Conservation (phyloP, 306 rosid genomes). For the Rubus parviflorus region DNA sequence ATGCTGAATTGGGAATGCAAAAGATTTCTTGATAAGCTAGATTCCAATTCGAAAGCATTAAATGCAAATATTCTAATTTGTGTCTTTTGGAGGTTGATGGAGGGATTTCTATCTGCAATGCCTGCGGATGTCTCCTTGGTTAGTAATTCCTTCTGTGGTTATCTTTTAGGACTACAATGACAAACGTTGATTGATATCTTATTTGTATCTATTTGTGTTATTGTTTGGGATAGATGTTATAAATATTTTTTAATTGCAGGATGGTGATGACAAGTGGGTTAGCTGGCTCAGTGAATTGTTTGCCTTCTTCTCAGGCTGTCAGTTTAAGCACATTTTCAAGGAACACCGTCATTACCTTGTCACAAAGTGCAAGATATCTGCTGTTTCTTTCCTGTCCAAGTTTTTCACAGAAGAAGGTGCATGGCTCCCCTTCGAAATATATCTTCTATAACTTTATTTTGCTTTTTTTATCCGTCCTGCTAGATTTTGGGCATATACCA, state of each 20-base stretch:
- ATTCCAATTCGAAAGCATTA: constrained; percentile 42
- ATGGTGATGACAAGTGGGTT: constrained; percentile 57
- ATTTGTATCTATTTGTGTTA: constrained; percentile 6
- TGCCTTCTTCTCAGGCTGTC: constrained; percentile 64
- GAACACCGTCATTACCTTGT: constrained; percentile 69
- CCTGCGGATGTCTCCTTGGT: constrained; percentile 58
- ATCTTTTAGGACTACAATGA: constrained; percentile 12
- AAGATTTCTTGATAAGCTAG: constrained; percentile 51
- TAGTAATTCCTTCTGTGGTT: constrained; percentile 32
- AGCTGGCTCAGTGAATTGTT: constrained; percentile 60
- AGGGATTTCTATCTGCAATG: constrained; percentile 39
- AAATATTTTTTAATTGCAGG: constrained; percentile 49
- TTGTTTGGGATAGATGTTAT: constrained; percentile 13
- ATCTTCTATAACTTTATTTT: constrained; percentile 7
- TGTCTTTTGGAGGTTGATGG: constrained; percentile 73
- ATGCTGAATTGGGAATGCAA: constrained; percentile 67
- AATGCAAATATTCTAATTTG: constrained; percentile 58
- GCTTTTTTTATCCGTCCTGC: background rate
- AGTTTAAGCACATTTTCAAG: constrained; percentile 54
- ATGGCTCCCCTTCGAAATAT: constrained; percentile 23
- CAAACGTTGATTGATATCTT: background rate
- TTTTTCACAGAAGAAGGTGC: constrained; percentile 84
- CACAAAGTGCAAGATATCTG: constrained; percentile 57
- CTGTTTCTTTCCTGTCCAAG: constrained; percentile 55
- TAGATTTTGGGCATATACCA: background rate